Evolutionary conservation across 2,329 filamentous ascomycete species (phyloP).

Genomic region (Hyphodiscus sp.): DNA sequence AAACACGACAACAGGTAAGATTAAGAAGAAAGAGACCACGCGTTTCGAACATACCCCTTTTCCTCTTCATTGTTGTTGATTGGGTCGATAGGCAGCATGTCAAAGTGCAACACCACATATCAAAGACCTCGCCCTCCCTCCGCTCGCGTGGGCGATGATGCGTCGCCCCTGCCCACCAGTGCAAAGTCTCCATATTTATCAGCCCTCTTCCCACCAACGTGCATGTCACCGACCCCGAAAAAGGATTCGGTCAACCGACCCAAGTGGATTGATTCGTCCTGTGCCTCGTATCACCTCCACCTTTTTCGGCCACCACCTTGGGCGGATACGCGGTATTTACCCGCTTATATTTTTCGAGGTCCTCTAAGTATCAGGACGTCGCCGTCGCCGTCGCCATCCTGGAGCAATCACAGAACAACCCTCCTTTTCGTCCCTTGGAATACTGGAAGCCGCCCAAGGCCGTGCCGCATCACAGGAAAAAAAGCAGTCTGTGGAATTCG

Average conservation of each 20-base stretch:
- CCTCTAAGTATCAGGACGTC: not conserved
- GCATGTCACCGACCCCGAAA: not conserved
- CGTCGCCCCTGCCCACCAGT: not conserved
- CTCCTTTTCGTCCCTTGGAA: slow-evolving; percentile 16
- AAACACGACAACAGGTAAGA: not conserved
- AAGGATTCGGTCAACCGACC: not conserved
- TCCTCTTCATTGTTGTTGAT: not conserved
- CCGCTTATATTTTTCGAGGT: not conserved
- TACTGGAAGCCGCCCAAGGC: slow-evolving; percentile 24
- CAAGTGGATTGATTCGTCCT: not conserved
- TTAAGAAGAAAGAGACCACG: not conserved
- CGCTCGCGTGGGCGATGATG: not conserved
- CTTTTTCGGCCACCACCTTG: not conserved
- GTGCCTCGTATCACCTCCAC: not conserved
- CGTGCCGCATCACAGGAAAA: slow-evolving; percentile 17
- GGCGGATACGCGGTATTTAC: not conserved
- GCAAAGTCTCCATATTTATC: not conserved
- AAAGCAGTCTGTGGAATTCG: slow-evolving; percentile 12
- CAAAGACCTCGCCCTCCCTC: not conserved
- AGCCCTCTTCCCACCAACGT: not conserved
- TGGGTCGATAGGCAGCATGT: not conserved
- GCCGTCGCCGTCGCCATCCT: slow-evolving; percentile 5
- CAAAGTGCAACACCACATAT: not conserved
- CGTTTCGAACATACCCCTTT: not conserved
- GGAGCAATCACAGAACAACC: slow-evolving; percentile 8